These are phyloP conservation scores for Erucastrum elatum DNA, from an alignment of 345 rosid genomes.

Conservation along the genomic window DNA sequence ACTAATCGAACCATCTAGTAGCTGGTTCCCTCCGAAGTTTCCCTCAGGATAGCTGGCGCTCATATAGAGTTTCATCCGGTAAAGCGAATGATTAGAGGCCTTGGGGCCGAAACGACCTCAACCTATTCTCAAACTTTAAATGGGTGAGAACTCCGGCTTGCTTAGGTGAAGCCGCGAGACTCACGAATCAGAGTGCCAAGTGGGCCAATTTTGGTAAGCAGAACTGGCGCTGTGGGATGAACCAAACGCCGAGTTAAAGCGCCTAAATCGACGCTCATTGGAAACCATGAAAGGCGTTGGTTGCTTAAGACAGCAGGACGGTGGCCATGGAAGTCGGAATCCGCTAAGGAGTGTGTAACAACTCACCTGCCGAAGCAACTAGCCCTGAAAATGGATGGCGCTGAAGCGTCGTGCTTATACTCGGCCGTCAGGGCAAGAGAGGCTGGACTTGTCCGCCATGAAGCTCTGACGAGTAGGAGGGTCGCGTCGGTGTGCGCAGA, in stretches of 20 bases:
- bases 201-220: not conserved
- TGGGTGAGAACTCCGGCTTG: not conserved
- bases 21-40: conserved; percentile 58
- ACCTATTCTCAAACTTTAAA: not conserved
- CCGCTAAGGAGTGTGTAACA: not conserved
- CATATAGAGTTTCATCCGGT: not conserved
- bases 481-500: not conserved
- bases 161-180: no score
- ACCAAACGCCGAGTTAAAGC: not conserved
- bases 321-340: not conserved
- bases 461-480: no score
- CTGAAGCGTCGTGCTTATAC: not conserved
- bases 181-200: not conserved
- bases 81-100: not conserved
- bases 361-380: not conserved
- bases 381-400: not conserved
- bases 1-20: conserved; percentile 34
- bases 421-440: no score
- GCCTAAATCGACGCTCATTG: not conserved
- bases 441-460: no score
- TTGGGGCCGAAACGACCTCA: not conserved
- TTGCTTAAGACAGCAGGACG: not conserved
- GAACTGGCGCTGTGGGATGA: not conserved
- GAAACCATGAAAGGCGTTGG: not conserved
- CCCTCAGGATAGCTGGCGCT: conserved; percentile 53